These are phyloP conservation scores for Epipyxis sp. DNA, from an alignment of 108 stramenopile species.

Conservation along the genomic window DNA sequence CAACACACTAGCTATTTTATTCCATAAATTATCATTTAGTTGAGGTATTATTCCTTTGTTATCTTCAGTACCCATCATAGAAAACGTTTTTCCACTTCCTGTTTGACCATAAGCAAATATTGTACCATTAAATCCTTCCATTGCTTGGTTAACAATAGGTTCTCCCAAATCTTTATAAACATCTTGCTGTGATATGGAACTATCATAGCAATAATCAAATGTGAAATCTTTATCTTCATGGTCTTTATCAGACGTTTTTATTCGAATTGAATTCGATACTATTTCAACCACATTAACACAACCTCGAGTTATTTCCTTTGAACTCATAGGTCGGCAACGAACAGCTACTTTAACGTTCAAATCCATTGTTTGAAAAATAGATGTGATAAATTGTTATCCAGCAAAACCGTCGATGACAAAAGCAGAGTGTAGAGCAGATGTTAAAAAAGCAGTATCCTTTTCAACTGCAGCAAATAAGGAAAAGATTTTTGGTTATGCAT, in stretches of 20 bases:
- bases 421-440: too few species aligned
- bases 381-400: background rate
- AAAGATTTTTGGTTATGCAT: too few species aligned
- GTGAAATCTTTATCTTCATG: conserved; percentile 69
- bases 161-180: conserved; percentile 81
- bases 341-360: conserved; percentile 59
- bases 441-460: too few species aligned
- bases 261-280: background rate
- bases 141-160: conserved; percentile 76
- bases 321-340: conserved; percentile 56
- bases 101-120: conserved; percentile 65
- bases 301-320: conserved; percentile 39
- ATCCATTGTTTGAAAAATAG: background rate
- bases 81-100: conserved; percentile 36
- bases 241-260: background rate
- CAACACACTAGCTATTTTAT: conserved; percentile 26
- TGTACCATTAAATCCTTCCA: conserved; percentile 91
- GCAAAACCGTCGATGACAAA: too few species aligned
- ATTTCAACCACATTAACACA: conserved; percentile 39
- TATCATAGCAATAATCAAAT: conserved; percentile 86
- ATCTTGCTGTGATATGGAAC: conserved; percentile 64
- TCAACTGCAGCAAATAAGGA: too few species aligned
- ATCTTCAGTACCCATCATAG: conserved; percentile 36
- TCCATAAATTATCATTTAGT: conserved; percentile 50
- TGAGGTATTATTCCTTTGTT: conserved; percentile 52